A percentile compares a stretch with the other conserved stretches of the same genome.
These are phyloP conservation scores for Cystobasidium ongulense DNA, from an alignment of 768 basidiomycete genomes.

Conservation along the genomic window DNA sequence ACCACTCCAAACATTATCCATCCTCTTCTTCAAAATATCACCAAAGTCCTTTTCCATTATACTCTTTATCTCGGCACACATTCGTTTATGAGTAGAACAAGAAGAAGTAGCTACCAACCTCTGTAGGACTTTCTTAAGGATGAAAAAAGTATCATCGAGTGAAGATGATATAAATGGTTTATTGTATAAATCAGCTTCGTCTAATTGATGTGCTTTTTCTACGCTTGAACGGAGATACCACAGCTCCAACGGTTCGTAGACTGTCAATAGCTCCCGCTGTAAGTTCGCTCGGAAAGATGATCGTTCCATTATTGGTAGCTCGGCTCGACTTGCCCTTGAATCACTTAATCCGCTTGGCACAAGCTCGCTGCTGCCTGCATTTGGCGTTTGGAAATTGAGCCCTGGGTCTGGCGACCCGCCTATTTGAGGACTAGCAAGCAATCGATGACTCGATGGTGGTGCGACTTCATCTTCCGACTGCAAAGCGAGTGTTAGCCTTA, in stretches of 20 bases:
- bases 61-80: constrained; percentile 50
- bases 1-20: constrained; percentile 70
- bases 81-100: constrained; percentile 53
- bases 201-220: constrained; percentile 85
- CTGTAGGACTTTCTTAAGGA: constrained; percentile 72
- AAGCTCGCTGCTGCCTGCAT: background rate
- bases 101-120: constrained; percentile 65
- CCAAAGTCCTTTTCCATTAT: constrained; percentile 76
- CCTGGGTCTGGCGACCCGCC: background rate
- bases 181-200: constrained; percentile 62
- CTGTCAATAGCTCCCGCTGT: constrained; percentile 59
- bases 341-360: background rate
- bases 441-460: background rate
- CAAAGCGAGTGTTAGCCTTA: background rate
- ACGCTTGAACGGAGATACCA: constrained; percentile 84
- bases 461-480: constrained; percentile 1
- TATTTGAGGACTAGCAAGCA: constrained; percentile 23
- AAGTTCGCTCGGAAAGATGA: constrained; percentile 51
- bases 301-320: constrained; percentile 30
- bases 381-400: background rate
- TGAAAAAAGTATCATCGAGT: constrained; percentile 86
- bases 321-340: constrained; percentile 20
- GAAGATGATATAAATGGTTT: constrained; percentile 50
- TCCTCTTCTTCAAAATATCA: constrained; percentile 67
- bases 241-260: constrained; percentile 78